Evolutionary conservation across 305 asterid genomes (phyloP), one percentile per base, ranked within the genome.

Genomic region (Solanum aculeatissimum): DNA sequence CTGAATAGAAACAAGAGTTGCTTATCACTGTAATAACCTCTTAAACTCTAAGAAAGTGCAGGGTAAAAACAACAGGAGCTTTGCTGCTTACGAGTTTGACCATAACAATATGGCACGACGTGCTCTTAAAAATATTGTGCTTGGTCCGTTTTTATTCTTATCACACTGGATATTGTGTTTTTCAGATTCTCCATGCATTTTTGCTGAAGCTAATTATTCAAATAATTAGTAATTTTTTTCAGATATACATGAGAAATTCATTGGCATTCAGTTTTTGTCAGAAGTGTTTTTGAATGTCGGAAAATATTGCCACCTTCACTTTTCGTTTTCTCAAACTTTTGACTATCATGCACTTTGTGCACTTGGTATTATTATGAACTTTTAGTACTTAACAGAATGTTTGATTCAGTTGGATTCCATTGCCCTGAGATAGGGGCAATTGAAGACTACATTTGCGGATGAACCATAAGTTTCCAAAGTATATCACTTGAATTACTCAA

Each of bases 341-440:
- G n/a, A n/a, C n/a, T n/a, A n/a, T n/a, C n/a, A n/a, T n/a, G n/a
- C n/a, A n/a, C n/a, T n/a, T n/a, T n/a, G n/a, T n/a, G n/a, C n/a
- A n/a, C n/a, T n/a, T n/a, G n/a, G n/a, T n/a, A n/a, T n/a, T n/a
- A n/a, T n/a, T n/a, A n/a, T n/a, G n/a, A n/a, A n/a, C n/a, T n/a
- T n/a, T n/a, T n/a, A n/a, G n/a, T n/a, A n/a, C n/a, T n/a, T n/a
- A n/a, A n/a, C n/a, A n/a, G n/a, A n/a, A n/a, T 96, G 90, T 96
- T 96, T 1, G 99, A 96, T 57, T 96, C 99, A 3, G 93, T 88
- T 3, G 97, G 91, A 86, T 87, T 92, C 99, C 99, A 96, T 82
- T 96, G 97, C 65, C 97, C 99, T 2, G 99, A 93, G 0, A n/a
- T n/a, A n/a, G n/a, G n/a, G n/a, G n/a, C n/a, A n/a, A n/a, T n/a